Base-by-base conservation (phyloP, 2,329 filamentous ascomycete genomes). In the Pestalotiopsis sp. region DNA sequence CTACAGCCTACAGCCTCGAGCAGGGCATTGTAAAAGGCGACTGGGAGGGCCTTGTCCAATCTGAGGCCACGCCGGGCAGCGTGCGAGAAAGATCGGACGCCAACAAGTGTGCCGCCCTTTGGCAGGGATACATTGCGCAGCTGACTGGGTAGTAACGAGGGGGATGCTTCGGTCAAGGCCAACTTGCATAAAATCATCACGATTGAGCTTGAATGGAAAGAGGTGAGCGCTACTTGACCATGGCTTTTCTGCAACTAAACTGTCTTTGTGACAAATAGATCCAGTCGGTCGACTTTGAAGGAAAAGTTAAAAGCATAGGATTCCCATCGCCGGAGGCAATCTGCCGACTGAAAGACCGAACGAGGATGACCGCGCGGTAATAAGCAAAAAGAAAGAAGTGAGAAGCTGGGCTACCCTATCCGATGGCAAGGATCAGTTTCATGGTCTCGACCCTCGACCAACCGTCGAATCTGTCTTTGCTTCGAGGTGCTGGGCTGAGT, bases 41-140 rank as follows among this genome's bases (percentile, higher is more conserved):
- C 27, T 23, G 59, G 49, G 23, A 52, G 38, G 31, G 60, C 38
- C 31, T 36, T 41, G 60, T 41, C 60, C 60, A 63, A 63, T 52
- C 62, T 64, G 20, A 25, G 23, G 41, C 31, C 27, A 5, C 49
- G 39, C 39, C 62, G 38, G 39, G 39, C 41, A n/a, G 38, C 62
- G 39, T 64, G 62, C 62, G 20, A 64, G 36, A 12, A 64, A 59
- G 7, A 52, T 62, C 31, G 27, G 20, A 64, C 23, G 62, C 39
- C 20, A 45, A 64, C n/a, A 52, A 49, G 38, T 20, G 39, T 49
- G 14, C 20, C 38, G 62, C 62, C 39, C 38, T 27, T 60, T 31
- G 57, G 62, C 38, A 64, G 62, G 62, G 62, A 64, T 64, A 12
- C 17, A 23, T 49, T 25, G 23, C 20, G 39, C 62, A 49, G 39